Evolutionary conservation across 768 basidiomycete species (phyloP).

Genomic region (Tulasnella sp.): DNA sequence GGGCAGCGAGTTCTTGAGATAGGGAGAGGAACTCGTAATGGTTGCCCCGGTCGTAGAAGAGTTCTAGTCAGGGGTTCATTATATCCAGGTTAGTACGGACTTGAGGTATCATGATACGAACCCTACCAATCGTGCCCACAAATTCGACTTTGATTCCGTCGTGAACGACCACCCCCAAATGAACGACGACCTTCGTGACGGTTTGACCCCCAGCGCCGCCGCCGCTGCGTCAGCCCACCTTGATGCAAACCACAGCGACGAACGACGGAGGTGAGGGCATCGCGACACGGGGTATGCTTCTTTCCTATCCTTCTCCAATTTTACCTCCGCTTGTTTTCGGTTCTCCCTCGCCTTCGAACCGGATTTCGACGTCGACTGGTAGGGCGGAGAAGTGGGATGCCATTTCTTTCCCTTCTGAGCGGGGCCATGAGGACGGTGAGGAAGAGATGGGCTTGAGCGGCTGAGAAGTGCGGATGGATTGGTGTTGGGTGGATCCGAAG

Average conservation of each 20-base stretch:
- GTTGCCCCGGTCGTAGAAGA: too few relatives aligned
- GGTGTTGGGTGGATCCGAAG: too few relatives aligned
- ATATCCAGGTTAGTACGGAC: too few relatives aligned
- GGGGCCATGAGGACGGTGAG: background rate
- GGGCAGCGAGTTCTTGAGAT: too few relatives aligned
- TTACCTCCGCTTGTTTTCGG: constrained; percentile 77
- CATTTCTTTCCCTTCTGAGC: background rate
- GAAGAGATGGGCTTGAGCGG: background rate
- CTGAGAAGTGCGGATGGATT: too few relatives aligned
- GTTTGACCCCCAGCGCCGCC: too few relatives aligned
- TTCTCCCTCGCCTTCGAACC: constrained; percentile 81
- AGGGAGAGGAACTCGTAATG: too few relatives aligned
- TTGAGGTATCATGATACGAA: background rate
- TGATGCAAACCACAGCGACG: background rate
- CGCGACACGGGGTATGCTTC: constrained; percentile 73
- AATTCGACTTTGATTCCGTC: constrained; percentile 99
- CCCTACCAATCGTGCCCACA: constrained; percentile 83
- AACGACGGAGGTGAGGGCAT: background rate
- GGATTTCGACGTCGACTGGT: constrained; percentile 87
- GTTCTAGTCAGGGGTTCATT: too few relatives aligned
- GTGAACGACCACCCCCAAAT: constrained; percentile 85
- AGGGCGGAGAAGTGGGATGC: constrained; percentile 80
- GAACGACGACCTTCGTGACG: constrained; percentile 67
- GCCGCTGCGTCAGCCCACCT: background rate
- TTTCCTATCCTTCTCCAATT: constrained; percentile 81